Evolutionary conservation across 257 asterid genomes (phyloP).

Genomic region (Mitragyna speciosa): DNA sequence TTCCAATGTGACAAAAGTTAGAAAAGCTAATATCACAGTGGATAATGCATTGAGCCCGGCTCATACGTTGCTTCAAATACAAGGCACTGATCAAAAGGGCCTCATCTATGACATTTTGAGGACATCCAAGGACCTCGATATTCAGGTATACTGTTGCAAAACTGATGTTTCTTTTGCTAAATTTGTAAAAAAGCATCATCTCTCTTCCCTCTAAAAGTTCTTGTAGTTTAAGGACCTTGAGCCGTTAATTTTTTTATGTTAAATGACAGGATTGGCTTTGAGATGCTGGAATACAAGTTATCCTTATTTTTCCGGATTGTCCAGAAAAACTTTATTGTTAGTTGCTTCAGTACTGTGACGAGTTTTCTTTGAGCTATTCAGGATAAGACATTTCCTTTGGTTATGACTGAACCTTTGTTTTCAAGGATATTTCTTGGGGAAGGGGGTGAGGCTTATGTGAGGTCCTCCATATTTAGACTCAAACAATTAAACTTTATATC

Average conservation of each 20-base stretch:
- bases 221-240: not conserved
- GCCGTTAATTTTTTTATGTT: not conserved
- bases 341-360: not conserved
- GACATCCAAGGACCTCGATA: constrained; percentile 49
- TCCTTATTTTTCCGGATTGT: not conserved
- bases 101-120: constrained; percentile 51
- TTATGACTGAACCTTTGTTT: not conserved
- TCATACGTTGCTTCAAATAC: constrained; percentile 52
- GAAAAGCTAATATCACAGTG: constrained; percentile 34
- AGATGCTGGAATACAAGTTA: not conserved
- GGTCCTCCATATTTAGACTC: not conserved
- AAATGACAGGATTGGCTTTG: not conserved
- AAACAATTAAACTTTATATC: not conserved
- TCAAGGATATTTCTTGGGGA: not conserved
- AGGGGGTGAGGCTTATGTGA: not conserved
- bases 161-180: not conserved
- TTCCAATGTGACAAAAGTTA: constrained; percentile 25
- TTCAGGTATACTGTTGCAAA: constrained; percentile 35
- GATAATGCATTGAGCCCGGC: constrained; percentile 50
- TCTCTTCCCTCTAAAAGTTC: not conserved
- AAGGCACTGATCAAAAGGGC: constrained; percentile 51
- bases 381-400: not conserved
- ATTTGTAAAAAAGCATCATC: not conserved
- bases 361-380: not conserved
- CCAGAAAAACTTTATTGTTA: not conserved